Evolutionary conservation across 768 basidiomycete species (phyloP).

Genomic region (Gymnopilus dilepis): DNA sequence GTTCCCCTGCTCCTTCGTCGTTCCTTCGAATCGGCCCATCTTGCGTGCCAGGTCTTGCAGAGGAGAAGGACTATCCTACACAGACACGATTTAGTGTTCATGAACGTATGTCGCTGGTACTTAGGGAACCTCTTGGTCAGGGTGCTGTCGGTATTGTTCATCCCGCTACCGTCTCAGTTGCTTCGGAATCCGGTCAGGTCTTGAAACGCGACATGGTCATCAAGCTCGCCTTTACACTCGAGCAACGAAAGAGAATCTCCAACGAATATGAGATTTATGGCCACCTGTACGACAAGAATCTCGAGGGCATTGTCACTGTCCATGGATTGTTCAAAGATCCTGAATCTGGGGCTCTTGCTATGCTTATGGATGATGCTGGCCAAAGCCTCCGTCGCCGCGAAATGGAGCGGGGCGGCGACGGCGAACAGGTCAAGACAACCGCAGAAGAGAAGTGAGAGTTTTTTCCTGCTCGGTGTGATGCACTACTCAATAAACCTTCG

Average conservation of each 20-base stretch:
- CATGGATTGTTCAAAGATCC: slow-evolving; percentile 9
- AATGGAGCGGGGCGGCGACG: neutral
- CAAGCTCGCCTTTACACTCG: slow-evolving; percentile 10
- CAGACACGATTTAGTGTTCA: neutral
- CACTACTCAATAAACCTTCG: neutral
- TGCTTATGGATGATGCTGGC: slow-evolving; percentile 7
- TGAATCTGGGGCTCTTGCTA: slow-evolving; percentile 3
- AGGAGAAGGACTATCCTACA: neutral
- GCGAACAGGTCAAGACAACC: neutral
- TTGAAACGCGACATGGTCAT: neutral
- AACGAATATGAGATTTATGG: slow-evolving; percentile 8
- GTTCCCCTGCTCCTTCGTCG: slow-evolving; percentile 8
- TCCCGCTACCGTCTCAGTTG: slow-evolving; percentile 3
- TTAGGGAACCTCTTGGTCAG: slow-evolving; percentile 8
- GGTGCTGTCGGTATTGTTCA: slow-evolving; percentile 20
- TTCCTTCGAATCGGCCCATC: slow-evolving; percentile 14
- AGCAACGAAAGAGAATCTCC: neutral
- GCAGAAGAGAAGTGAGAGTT: slow-evolving; percentile 3
- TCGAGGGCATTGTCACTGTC: neutral
- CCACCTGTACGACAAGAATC: neutral
- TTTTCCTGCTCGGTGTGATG: neutral
- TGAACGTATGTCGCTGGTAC: neutral
- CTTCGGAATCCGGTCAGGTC: neutral
- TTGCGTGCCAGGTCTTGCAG: neutral
- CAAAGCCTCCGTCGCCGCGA: neutral